phyloP scores from a whole-genome alignment of 345 rosid species.

The Citrus sp. region DNA sequence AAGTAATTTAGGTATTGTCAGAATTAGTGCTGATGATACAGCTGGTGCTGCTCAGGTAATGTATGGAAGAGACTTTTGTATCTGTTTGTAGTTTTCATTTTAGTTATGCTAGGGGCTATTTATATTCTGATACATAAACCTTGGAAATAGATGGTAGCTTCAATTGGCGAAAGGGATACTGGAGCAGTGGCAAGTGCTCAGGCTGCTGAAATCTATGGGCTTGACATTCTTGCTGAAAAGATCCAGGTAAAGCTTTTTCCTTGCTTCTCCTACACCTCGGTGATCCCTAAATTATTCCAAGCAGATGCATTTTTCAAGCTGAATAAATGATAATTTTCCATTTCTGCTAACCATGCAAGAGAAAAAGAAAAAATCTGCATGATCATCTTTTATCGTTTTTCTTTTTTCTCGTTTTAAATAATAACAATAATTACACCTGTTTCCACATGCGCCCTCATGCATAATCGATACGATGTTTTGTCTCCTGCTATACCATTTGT shows the following conservation, averaged over 20 bases:
- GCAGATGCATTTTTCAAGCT: not conserved
- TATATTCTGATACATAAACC: not conserved
- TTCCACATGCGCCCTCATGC: not conserved
- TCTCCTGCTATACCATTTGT: not conserved
- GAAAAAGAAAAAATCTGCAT: not conserved
- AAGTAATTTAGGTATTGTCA: conserved; percentile 49
- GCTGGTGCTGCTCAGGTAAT: conserved; percentile 90
- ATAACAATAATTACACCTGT: not conserved
- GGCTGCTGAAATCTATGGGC: conserved; percentile 88
- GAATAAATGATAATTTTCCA: not conserved
- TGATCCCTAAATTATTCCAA: conserved; percentile 3
- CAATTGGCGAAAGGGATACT: conserved; percentile 45
- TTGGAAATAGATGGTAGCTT: conserved; percentile 51
- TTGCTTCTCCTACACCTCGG: not conserved
- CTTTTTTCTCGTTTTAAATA: not conserved
- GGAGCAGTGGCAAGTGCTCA: conserved; percentile 92
- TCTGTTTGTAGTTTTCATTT: not conserved
- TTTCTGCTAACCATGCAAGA: not conserved
- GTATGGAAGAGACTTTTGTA: conserved; percentile 1
- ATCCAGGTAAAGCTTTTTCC: conserved; percentile 51
- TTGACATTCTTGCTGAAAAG: conserved; percentile 66
- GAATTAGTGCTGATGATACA: conserved; percentile 63
- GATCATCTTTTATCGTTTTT: not conserved
- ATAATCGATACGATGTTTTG: not conserved
- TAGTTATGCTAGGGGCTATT: conserved; percentile 9